Conservation (phyloP, 805 yeast species). For the Saccharomyces mikatae region DNA sequence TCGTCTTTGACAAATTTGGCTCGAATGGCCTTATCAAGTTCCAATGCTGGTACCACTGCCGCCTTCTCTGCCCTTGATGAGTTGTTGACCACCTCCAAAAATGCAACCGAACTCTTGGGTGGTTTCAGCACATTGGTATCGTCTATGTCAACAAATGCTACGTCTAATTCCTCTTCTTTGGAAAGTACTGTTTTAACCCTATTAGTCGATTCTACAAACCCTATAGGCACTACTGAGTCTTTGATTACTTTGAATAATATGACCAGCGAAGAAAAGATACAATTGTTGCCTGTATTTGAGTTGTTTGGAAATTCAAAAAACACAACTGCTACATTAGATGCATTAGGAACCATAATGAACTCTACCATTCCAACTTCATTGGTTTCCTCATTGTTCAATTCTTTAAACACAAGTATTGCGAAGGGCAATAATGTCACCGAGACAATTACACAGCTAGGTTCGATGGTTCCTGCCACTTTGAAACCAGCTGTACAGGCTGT, state of each 20-base stretch:
- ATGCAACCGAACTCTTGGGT: conserved; percentile 12
- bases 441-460: conserved; percentile 9
- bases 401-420: conserved; percentile 6
- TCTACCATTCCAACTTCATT: conserved; percentile 14
- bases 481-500: conserved; percentile 15
- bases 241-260: conserved; percentile 19
- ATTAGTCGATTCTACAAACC: conserved; percentile 19
- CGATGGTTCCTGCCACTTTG: conserved; percentile 10
- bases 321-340: conserved; percentile 16
- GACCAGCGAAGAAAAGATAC: conserved; percentile 15
- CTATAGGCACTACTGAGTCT: conserved; percentile 20
- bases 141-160: conserved; percentile 4
- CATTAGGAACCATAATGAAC: conserved; percentile 16
- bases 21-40: conserved; percentile 21
- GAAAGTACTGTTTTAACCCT: conserved; percentile 15
- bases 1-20: conserved; percentile 19
- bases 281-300: conserved; percentile 21
- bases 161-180: conserved; percentile 7
- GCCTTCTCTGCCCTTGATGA: conserved; percentile 11
- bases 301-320: conserved; percentile 18
- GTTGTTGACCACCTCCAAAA: conserved; percentile 13
- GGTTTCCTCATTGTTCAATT: conserved; percentile 13
- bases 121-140: conserved; percentile 14
- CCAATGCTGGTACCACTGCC: conserved; percentile 8
- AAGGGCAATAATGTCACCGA: conserved; percentile 5